Evolutionary conservation across 306 rosid genomes (phyloP).

Genomic region (Rosa persica): DNA sequence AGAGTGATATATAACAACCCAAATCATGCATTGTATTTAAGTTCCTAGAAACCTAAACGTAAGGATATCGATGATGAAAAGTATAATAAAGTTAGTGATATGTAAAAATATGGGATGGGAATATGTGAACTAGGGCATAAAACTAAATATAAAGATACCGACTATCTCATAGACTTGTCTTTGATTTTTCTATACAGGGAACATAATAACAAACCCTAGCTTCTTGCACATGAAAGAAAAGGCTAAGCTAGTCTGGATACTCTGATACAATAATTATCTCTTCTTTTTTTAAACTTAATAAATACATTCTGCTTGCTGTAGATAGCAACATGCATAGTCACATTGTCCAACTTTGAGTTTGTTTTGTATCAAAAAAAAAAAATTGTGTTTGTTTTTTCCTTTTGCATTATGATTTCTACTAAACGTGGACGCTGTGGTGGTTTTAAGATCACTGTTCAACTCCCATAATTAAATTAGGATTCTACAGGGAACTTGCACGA

Average conservation of each 20-base stretch:
- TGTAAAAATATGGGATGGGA: neutral
- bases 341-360: neutral
- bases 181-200: neutral
- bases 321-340: neutral
- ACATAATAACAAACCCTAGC: neutral
- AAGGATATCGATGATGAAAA: too few species aligned
- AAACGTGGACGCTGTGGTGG: neutral
- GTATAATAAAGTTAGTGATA: too few species aligned
- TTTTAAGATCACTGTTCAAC: neutral
- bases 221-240: constrained; percentile 12
- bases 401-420: neutral
- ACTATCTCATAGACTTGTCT: neutral
- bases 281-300: neutral
- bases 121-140: neutral
- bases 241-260: neutral
- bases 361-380: too few species aligned
- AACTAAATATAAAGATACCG: neutral
- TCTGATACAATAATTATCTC: neutral
- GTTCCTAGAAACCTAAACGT: neutral
- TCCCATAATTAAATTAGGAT: neutral
- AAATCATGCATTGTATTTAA: neutral
- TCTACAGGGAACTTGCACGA: neutral
- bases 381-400: neutral
- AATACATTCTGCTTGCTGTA: neutral
- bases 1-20: neutral